Evolutionary conservation across 345 rosid species (phyloP).

Genomic region (Brassica carinata): DNA sequence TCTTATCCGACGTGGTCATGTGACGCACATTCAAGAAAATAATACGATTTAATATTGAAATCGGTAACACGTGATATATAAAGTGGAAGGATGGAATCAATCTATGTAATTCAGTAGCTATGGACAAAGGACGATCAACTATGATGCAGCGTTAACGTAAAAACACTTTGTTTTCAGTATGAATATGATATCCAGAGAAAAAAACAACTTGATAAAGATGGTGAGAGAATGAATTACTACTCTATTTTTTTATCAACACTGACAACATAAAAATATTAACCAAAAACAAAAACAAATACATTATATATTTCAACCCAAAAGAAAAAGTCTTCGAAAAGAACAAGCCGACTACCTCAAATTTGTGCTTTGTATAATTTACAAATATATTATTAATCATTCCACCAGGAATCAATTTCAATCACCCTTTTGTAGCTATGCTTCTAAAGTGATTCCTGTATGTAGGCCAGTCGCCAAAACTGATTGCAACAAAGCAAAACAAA

Average conservation of each 20-base stretch:
- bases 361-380: not conserved
- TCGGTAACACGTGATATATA: not conserved
- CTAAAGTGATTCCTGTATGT: slow-evolving; percentile 4
- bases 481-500: slow-evolving; percentile 14
- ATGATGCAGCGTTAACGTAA: not conserved
- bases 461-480: slow-evolving; percentile 16
- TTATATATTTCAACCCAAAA: not conserved
- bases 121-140: not conserved
- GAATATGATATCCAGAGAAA: not conserved
- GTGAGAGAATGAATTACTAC: not conserved
- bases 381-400: not conserved
- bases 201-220: not conserved
- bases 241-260: slow-evolving; percentile 3
- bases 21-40: not conserved
- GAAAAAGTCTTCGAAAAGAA: slow-evolving; percentile 4
- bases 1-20: slow-evolving; percentile 6
- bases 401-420: slow-evolving; percentile 3
- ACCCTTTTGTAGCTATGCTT: slow-evolving; percentile 1
- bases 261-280: slow-evolving; percentile 11
- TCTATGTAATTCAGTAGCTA: not conserved
- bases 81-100: slow-evolving; percentile 8
- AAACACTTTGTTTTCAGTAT: not conserved
- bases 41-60: not conserved
- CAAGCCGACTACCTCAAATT: slow-evolving; percentile 10
- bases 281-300: not conserved